A percentile compares a stretch with the other conserved stretches of the same genome.
These are phyloP conservation scores for rapeseed (Brassica napus) DNA, from an alignment of 345 rosid genomes.

Conservation along the genomic window DNA sequence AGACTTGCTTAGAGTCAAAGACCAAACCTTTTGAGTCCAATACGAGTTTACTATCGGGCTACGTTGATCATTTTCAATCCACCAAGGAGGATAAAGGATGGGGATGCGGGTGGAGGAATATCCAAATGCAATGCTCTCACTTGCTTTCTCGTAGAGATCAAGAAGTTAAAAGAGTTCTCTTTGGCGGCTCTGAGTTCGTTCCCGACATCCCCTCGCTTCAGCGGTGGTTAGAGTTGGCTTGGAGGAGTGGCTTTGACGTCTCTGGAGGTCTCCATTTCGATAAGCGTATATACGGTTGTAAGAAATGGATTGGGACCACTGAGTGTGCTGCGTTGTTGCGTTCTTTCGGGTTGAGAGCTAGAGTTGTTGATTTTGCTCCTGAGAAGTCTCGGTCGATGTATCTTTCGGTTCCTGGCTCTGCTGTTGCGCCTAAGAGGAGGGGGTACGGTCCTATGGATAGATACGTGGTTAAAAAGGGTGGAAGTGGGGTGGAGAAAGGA, in stretches of 20 bases:
- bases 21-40: conserved; percentile 28
- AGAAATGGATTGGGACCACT: conserved; percentile 67
- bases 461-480: conserved; percentile 39
- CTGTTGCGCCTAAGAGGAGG: conserved; percentile 45
- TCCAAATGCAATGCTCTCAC: conserved; percentile 75
- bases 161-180: conserved; percentile 52
- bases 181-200: conserved; percentile 68
- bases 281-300: conserved; percentile 50
- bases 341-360: conserved; percentile 73
- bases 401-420: conserved; percentile 69
- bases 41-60: conserved; percentile 47
- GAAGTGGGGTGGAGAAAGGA: conserved; percentile 10
- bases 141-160: conserved; percentile 48
- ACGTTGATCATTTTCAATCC: conserved; percentile 67
- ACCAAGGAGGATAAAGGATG: conserved; percentile 62
- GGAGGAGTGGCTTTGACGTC: conserved; percentile 72
- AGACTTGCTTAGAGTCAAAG: conserved; percentile 47
- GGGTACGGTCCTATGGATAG: conserved; percentile 72
- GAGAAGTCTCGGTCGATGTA: conserved; percentile 50
- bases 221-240: conserved; percentile 84
- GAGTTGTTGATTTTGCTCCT: conserved; percentile 76
- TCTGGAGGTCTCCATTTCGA: conserved; percentile 64
- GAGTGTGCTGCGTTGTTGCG: conserved; percentile 79
- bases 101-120: conserved; percentile 91
- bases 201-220: conserved; percentile 74